Evolutionary conservation across 2,329 filamentous ascomycete genomes (phyloP).

Genomic region (Sporothrix brunneoviolacea): DNA sequence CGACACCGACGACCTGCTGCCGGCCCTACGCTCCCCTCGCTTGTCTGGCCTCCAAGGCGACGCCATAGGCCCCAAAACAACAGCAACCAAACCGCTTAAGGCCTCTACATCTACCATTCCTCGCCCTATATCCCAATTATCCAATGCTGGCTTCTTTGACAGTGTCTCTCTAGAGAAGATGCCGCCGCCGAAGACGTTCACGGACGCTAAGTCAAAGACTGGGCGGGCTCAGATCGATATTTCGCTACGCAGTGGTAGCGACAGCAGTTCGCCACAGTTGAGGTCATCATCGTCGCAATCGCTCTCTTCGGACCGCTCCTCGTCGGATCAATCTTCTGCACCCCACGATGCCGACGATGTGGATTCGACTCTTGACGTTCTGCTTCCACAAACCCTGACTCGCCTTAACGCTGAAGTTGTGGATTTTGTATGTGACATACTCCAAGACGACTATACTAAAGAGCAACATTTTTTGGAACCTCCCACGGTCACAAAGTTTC

Average conservation of each 20-base stretch:
- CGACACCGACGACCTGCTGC: slow-evolving; percentile 27
- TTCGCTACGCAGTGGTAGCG: slow-evolving; percentile 16
- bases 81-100: slow-evolving; percentile 21
- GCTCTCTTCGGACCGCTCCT: slow-evolving; percentile 19
- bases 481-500: slow-evolving; percentile 25
- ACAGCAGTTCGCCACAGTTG: slow-evolving; percentile 18
- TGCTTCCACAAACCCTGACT: slow-evolving; percentile 51
- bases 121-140: slow-evolving; percentile 29
- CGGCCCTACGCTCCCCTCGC: slow-evolving; percentile 26
- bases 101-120: slow-evolving; percentile 20
- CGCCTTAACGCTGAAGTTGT: slow-evolving; percentile 49
- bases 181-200: slow-evolving; percentile 23
- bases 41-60: slow-evolving; percentile 18
- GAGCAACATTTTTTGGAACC: slow-evolving; percentile 45
- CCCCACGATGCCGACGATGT: slow-evolving; percentile 12
- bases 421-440: slow-evolving; percentile 54
- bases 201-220: slow-evolving; percentile 14
- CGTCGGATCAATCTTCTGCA: slow-evolving; percentile 17
- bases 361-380: slow-evolving; percentile 26
- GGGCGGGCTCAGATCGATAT: slow-evolving; percentile 19
- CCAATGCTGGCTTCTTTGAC: slow-evolving; percentile 28
- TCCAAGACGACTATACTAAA: slow-evolving; percentile 48
- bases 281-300: slow-evolving; percentile 15
- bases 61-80: slow-evolving; percentile 14
- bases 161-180: slow-evolving; percentile 28